A percentile compares a stretch with the other conserved stretches of the same genome.
Evolutionary conservation across 106 monocot species (phyloP).

Genomic region (Chionographis japonica): DNA sequence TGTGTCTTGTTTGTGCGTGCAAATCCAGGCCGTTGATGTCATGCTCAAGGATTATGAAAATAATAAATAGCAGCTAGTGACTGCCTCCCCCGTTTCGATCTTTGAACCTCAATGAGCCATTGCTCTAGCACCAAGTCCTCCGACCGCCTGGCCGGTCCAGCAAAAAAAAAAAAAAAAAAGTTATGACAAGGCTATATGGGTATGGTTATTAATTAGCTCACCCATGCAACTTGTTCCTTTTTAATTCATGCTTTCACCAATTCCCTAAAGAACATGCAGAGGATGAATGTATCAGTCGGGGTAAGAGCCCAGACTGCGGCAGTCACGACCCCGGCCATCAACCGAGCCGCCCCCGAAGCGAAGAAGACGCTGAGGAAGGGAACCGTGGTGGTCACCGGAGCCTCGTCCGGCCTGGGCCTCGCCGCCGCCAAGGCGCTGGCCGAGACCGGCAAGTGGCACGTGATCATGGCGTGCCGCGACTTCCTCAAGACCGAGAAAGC

Average conservation of each 20-base stretch:
- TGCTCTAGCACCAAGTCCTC: too few relatives aligned
- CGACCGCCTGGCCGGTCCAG: too few relatives aligned
- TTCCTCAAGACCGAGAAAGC: conserved; percentile 93
- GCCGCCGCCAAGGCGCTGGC: conserved; percentile 88
- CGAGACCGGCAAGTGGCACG: conserved; percentile 83
- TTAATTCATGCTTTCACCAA: background rate
- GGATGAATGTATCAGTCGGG: conserved; percentile 10
- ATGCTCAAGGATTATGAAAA: too few relatives aligned
- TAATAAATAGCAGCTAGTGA: too few relatives aligned
- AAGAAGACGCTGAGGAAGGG: conserved; percentile 86
- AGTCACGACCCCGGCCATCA: conserved; percentile 40
- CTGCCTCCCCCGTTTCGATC: too few relatives aligned
- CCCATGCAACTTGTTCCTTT: too few relatives aligned
- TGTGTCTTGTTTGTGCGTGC: too few relatives aligned
- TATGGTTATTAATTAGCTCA: background rate
- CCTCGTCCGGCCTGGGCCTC: conserved; percentile 90
- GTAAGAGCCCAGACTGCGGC: conserved; percentile 59
- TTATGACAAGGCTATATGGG: background rate
- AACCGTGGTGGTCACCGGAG: conserved; percentile 74
- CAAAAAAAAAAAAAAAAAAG: too few relatives aligned
- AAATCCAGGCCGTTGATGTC: too few relatives aligned
- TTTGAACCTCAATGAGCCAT: too few relatives aligned
- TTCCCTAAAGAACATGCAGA: conserved; percentile 18
- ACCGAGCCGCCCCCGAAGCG: conserved; percentile 25
- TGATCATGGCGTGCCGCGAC: conserved; percentile 94